Conservation (phyloP, 495 filamentous ascomycete genomes). For the Podospora pseudopauciseta region DNA sequence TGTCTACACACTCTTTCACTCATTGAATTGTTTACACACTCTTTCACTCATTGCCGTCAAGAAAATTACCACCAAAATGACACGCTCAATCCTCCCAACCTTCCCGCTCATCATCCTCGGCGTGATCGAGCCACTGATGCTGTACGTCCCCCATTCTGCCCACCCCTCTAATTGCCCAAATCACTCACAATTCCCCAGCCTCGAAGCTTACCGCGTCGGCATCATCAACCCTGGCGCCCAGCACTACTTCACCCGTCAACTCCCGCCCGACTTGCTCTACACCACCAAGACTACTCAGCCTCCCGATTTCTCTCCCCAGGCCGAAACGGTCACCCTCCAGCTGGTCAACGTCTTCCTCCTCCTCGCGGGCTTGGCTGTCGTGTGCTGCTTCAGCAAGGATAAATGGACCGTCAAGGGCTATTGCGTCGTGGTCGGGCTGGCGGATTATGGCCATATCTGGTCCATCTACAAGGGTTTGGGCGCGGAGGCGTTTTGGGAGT, state of each 20-base stretch:
- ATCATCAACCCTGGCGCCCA: conserved; percentile 40
- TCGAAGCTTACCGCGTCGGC: neutral
- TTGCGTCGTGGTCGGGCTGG: conserved; percentile 52
- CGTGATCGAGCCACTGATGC: conserved; percentile 55
- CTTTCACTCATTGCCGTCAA: neutral
- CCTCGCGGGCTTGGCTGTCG: conserved; percentile 48
- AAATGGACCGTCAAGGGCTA: conserved; percentile 51
- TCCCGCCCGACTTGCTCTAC: conserved; percentile 24
- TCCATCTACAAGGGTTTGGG: conserved; percentile 54
- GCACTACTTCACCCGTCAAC: conserved; percentile 51
- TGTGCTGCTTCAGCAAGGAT: conserved; percentile 53
- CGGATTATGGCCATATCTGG: conserved; percentile 62
- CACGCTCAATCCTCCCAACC: conserved; percentile 26
- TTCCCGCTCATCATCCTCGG: conserved; percentile 42
- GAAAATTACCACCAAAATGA: conserved; percentile 23
- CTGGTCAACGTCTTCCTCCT: conserved; percentile 57
- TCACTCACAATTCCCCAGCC: neutral
- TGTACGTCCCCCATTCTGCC: conserved; percentile 39
- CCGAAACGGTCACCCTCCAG: conserved; percentile 53
- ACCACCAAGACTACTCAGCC: conserved; percentile 27
- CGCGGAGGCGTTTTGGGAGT: conserved; percentile 41
- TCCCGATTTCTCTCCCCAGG: conserved; percentile 38
- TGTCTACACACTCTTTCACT: neutral
- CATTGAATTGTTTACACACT: neutral
- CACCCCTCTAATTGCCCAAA: neutral